phyloP scores from a whole-genome alignment of 1,284 basidiomycete genomes.

The Vanrija pseudolonga region DNA sequence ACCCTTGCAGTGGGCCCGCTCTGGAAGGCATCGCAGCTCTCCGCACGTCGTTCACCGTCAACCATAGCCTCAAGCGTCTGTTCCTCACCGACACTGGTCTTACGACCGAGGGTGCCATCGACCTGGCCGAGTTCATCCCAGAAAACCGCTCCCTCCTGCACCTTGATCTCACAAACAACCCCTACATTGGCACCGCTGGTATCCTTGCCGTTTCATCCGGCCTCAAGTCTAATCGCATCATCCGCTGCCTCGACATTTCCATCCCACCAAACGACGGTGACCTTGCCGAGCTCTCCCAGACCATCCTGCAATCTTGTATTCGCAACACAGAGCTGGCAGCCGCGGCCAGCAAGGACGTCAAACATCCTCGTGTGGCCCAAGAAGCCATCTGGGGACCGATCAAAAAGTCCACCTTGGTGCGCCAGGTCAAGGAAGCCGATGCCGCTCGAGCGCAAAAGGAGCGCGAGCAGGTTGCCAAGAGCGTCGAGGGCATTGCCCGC shows the following conservation, averaged over 20 bases:
- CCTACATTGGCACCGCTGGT: slow-evolving; percentile 74
- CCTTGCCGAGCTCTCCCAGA: slow-evolving; percentile 60
- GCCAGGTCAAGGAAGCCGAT: slow-evolving; percentile 48
- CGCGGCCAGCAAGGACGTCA: slow-evolving; percentile 19
- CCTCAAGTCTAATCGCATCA: slow-evolving; percentile 71
- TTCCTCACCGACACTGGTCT: slow-evolving; percentile 84
- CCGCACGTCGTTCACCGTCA: slow-evolving; percentile 87
- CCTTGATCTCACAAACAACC: slow-evolving; percentile 76
- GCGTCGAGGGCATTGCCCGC: slow-evolving; percentile 42
- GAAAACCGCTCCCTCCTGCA: slow-evolving; percentile 83
- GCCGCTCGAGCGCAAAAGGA: slow-evolving; percentile 39
- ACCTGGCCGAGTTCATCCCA: slow-evolving; percentile 91
- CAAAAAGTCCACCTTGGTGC: slow-evolving; percentile 50
- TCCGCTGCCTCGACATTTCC: slow-evolving; percentile 90
- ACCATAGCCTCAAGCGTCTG: slow-evolving; percentile 84
- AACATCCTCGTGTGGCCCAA: slow-evolving; percentile 18
- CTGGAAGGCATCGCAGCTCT: slow-evolving; percentile 84
- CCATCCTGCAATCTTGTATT: slow-evolving; percentile 64
- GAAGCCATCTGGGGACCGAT: slow-evolving; percentile 52
- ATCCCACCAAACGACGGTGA: slow-evolving; percentile 85
- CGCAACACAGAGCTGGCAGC: slow-evolving; percentile 73
- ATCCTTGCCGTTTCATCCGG: slow-evolving; percentile 87
- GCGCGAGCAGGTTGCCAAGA: slow-evolving; percentile 31
- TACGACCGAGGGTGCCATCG: slow-evolving; percentile 82
- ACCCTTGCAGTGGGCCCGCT: slow-evolving; percentile 84